phyloP scores from a whole-genome alignment of 129 eudicot species.

The Ambrosia artemisiifolia region DNA sequence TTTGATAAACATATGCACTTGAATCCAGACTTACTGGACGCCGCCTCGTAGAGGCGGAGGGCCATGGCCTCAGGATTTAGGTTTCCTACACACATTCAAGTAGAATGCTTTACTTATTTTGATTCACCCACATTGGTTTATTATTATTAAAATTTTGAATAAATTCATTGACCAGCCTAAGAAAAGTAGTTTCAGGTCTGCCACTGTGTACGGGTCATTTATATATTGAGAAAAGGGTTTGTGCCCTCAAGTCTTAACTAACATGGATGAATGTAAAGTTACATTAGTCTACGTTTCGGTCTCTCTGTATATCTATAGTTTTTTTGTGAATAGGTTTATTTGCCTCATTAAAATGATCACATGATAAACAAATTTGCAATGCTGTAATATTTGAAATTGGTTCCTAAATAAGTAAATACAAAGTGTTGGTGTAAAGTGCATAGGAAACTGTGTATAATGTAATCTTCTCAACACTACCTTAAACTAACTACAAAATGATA shows the following conservation, averaged over 20 bases:
- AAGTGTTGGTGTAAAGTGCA: constrained; percentile 28
- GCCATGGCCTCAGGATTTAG: no score
- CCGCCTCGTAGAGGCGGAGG: no score
- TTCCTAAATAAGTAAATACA: constrained; percentile 30
- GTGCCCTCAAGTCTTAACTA: not conserved
- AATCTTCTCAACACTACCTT: constrained; percentile 25
- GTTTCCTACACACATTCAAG: no score
- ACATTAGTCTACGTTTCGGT: not conserved
- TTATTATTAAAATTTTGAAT: no score
- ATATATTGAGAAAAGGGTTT: no score
- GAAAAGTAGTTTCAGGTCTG: no score
- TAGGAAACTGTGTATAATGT: constrained; percentile 25
- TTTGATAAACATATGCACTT: no score
- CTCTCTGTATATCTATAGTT: not conserved
- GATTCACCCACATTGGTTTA: no score
- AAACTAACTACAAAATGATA: constrained; percentile 22
- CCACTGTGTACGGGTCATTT: no score
- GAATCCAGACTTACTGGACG: no score
- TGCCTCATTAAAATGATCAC: constrained; percentile 4
- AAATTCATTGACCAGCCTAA: no score
- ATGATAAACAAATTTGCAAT: constrained; percentile 10
- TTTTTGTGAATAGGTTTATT: not conserved
- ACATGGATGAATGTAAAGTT: not conserved
- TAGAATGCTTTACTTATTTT: no score
- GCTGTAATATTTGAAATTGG: constrained; percentile 9